Evolutionary conservation across 768 basidiomycete species (phyloP), one percentile per base, ranked within the genome.

Genomic region (Chalciporus sphaerocephalus): DNA sequence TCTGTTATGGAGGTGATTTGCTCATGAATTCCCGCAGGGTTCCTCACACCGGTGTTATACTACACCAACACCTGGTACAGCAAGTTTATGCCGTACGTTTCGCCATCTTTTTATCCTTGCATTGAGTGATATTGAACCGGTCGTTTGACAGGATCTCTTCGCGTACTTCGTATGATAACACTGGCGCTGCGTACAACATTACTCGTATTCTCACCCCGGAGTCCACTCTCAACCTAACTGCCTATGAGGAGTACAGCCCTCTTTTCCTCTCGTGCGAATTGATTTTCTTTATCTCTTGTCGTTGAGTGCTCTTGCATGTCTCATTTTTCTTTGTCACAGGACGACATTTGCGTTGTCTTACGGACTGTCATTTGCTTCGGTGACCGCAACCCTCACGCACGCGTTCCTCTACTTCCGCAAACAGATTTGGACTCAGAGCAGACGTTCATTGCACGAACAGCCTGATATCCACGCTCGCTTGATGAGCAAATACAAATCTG

Each of bases 351-450:
- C 90, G 11, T 66, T 92, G 27, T 74, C 81, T 8, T 93, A 92
- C 56, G 89, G 83, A 18, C 70, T 92, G 8, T 85, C 84, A n/a
- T 92, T 92, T 53, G 88, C 88, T 2, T 76, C 81, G 23, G 83
- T 92, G 61, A 86, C 88, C 0, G 76, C 88, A 1, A 85, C 85
- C 2, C 59, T 88, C 49, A 78, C 74, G 22, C 91, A 92, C 55
- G 78, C 87, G 64, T 70, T 74, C 61, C 70, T 91, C 28, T 88
- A 78, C 66, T 87, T 81, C 75, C 79, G 87, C 54, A 85, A 87
- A 59, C 85, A 87, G 58, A 86, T 92, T 43, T 84, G 78, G 80
- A 67, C 64, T 0, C 87, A 89, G 62, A 68, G 81, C 22, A 80
- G 81, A 39, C 78, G 83, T 41, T 75, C 87, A 11, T 76, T 90